A percentile compares a stretch with the other conserved stretches of the same genome.
Conservation (phyloP, 169 alveolate genomes). For the Besnoitia besnoiti region DNA sequence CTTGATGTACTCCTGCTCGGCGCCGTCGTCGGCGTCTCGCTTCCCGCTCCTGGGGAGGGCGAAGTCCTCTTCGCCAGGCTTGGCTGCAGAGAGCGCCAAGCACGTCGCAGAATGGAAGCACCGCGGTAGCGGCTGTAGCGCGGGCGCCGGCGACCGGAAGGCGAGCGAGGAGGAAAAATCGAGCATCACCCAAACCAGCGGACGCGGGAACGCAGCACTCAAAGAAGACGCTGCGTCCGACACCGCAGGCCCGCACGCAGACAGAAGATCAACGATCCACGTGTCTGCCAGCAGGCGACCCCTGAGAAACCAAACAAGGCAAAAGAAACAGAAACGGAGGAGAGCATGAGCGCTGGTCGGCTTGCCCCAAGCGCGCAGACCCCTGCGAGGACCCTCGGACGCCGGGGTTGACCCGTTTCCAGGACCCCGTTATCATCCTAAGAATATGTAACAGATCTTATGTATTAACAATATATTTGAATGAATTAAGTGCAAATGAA, state of each 20-base stretch:
- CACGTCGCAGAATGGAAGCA: background rate
- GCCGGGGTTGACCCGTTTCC: too few relatives aligned
- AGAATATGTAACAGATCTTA: too few relatives aligned
- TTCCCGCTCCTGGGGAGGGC: background rate
- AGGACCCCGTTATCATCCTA: too few relatives aligned
- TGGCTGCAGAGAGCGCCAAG: background rate
- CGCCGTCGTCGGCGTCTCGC: background rate
- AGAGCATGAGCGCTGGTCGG: too few relatives aligned
- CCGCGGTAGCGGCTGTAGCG: background rate
- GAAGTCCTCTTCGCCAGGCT: background rate
- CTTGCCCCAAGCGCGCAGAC: too few relatives aligned
- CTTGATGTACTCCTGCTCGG: background rate
- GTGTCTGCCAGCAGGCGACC: background rate
- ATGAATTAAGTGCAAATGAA: too few relatives aligned
- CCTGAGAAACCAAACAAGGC: background rate
- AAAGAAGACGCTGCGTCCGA: background rate
- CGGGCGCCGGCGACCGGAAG: background rate
- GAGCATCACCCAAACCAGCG: background rate
- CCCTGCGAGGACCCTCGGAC: too few relatives aligned
- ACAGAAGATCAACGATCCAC: background rate
- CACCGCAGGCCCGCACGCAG: background rate
- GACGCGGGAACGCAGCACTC: background rate
- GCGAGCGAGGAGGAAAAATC: background rate
- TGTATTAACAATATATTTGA: too few relatives aligned
- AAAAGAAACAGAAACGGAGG: background rate